Evolutionary conservation across 75 land plant genomes (phyloP), one percentile per base, ranked within the genome.

Genomic region (Pinus tabuliformis): DNA sequence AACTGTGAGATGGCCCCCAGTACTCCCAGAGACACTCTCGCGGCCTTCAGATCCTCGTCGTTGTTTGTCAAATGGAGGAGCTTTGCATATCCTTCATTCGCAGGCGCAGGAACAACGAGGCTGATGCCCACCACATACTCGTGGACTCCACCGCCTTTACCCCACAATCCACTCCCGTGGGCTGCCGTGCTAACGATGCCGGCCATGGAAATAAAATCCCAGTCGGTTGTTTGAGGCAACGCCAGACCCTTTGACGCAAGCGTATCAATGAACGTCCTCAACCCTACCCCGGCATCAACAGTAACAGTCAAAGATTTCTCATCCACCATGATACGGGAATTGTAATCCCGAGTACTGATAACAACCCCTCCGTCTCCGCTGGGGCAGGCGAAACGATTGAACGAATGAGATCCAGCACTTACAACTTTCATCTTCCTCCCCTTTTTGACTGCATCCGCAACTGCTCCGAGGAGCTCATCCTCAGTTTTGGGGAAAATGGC

Each of bases 81-180:
- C 75, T 85, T 87, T 6, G 90, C 88, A n/a, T 78, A 82, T 3
- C 90, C 90, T 57, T 90, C 82, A 3, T 82, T 58, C 20, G 54
- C 75, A 3, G 84, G 16, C 57, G 79, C 77, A 52, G 87, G 87
- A 9, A 85, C 78, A 8, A 85, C 75, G 17, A 85, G 59, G 62
- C 76, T 75, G 54, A 85, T 70, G 56, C 63, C 75, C 21, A 62
- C 57, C 59, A 85, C 84, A 57, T 85, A 79, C 76, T 85, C 87
- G 56, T 85, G 81, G 59, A 82, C 78, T 6, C 81, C 84, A n/a
- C 68, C 39, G 37, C 87, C 87, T 56, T 76, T 85, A 37, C 84
- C 86, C 24, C 61, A 76, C 9, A 82, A 26, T 13, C 84, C 76
- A 72, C 84, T 85, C 14, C 87, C 84, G 56, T 87, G 89, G 62